Evolutionary conservation across 1,139 yeast species (phyloP), one percentile per base, ranked within the genome.

Genomic region (Eremothecium sinecaudum): DNA sequence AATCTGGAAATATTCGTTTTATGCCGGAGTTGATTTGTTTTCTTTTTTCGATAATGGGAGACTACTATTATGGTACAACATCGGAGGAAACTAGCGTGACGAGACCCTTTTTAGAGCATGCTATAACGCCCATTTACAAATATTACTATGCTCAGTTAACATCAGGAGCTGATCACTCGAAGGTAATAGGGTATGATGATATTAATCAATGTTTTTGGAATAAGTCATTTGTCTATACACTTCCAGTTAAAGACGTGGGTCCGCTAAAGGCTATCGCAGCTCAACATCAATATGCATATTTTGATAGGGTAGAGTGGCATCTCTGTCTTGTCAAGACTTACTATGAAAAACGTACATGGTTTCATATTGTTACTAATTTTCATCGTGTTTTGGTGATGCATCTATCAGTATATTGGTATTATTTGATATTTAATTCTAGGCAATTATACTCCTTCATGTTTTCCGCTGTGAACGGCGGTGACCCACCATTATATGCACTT

Each of bases 1-100:
- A 80, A 53, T 81, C 90, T 0, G 79, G 77, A 48, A 81, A 78
- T 44, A 56, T 79, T 7, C 61, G 92, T 33, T 79, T 77, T 46
- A 78, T 79, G 80, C 92, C 92, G 0, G 92, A 80, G 46, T 78
- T 87, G 45, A 51, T 80, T 14, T 78, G 83, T 39, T 80, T 80
- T 45, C 69, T 80, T 18, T 78, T 73, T 59, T 77, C 79, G 42
- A 73, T 84, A 40, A 75, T 83, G 40, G 69, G 71, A 35, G 87
- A 79, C 46, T 67, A 67, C 43, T 77, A 73, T 48, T 66, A 66
- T 41, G 30, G 21, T n/a, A 27, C 14, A 4, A 17, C 17, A 14
- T n/a, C 14, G 11, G 21, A 27, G n/a, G 75, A 1, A 33, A 46
- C 24, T 45, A 44, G 2, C 34, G 34, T 19, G 18, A 38, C 10